Base-by-base conservation (phyloP, 352 stramenopile species). In the Phytophthora foliorum region DNA sequence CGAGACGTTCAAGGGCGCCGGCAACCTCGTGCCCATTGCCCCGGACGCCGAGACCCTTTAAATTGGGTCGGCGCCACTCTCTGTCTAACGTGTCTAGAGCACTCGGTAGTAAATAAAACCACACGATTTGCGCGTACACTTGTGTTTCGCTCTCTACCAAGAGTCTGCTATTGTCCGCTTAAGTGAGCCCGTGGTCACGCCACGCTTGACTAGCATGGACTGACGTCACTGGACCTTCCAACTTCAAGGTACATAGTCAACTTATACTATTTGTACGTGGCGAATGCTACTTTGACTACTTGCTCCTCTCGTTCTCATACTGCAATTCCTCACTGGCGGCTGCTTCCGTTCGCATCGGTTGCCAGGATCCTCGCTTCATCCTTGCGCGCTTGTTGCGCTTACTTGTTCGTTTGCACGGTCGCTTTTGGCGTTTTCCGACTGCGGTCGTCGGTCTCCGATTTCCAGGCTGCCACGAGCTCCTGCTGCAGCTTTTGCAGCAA, bases 301-400 rank as follows among this genome's bases (percentile, higher is more conserved):
- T 70, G 54, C 41, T 39, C 39, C 44, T 65, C 32, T 63, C 42
- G 41, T 54, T 60, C 50, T 74, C 60, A 67, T 70, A 70, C 48
- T 71, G 39, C 55, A 44, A 68, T 24, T 55, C 54, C 17, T 38
- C 50, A 49, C 52, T 44, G 50, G 52, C 50, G 34, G 50, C 67
- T 69, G 62, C 68, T 75, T 67, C n/a, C 62, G 44, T 62, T 76
- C 68, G 68, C 68, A 75, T 63, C n/a, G 7, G 54, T 50, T 63
- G 57, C 63, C 57, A 58, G 27, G 22, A 46, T 62, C 39, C 31
- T 62, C 57, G 56, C 48, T 72, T 76, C 36, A 34, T 63, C 38
- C 57, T 67, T 65, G 46, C 34, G 51, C 57, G 21, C 32, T 74
- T 39, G 32, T 50, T 17, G 25, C 36, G 63, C 55, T 50, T 51